phyloP scores from a whole-genome alignment of 1,139 yeast genomes.

The Yamadazyma buinensis region DNA sequence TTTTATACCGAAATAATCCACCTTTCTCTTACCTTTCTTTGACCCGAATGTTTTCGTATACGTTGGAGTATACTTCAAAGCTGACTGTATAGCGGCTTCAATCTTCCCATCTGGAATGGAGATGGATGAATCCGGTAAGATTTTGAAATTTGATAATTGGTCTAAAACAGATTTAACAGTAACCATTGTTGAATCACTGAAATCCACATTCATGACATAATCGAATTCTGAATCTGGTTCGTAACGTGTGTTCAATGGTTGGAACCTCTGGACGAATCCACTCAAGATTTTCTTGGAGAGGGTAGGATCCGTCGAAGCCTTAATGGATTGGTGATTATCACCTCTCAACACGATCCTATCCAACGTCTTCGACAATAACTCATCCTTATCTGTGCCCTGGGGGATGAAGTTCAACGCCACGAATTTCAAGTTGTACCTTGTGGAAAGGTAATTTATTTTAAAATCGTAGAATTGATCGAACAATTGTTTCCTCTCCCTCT shows the following conservation, averaged over 20 bases:
- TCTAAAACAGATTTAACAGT: constrained; percentile 49
- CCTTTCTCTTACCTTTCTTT: constrained; percentile 13
- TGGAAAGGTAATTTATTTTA: constrained; percentile 33
- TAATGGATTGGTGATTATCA: constrained; percentile 86
- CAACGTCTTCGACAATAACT: constrained; percentile 51
- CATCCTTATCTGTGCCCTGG: constrained; percentile 17
- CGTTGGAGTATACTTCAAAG: constrained; percentile 51
- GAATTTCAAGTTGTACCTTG: constrained; percentile 36
- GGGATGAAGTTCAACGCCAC: constrained; percentile 66
- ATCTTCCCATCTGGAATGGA: constrained; percentile 42
- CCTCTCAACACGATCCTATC: constrained; percentile 68
- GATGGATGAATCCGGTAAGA: constrained; percentile 46
- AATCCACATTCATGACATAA: constrained; percentile 53
- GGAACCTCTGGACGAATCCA: constrained; percentile 70
- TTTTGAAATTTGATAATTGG: constrained; percentile 11
- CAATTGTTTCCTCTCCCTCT: constrained; percentile 64
- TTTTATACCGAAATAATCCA: constrained; percentile 28
- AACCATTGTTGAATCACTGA: constrained; percentile 38
- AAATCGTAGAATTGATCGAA: constrained; percentile 49
- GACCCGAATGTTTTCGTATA: constrained; percentile 35
- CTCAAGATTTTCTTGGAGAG: constrained; percentile 59
- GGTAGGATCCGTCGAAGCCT: constrained; percentile 39
- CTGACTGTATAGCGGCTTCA: constrained; percentile 40
- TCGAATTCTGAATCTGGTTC: constrained; percentile 72
- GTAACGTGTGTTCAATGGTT: constrained; percentile 43